Evolutionary conservation across 2,329 filamentous ascomycete species (phyloP).

Genomic region (Paecilomyces formosus): DNA sequence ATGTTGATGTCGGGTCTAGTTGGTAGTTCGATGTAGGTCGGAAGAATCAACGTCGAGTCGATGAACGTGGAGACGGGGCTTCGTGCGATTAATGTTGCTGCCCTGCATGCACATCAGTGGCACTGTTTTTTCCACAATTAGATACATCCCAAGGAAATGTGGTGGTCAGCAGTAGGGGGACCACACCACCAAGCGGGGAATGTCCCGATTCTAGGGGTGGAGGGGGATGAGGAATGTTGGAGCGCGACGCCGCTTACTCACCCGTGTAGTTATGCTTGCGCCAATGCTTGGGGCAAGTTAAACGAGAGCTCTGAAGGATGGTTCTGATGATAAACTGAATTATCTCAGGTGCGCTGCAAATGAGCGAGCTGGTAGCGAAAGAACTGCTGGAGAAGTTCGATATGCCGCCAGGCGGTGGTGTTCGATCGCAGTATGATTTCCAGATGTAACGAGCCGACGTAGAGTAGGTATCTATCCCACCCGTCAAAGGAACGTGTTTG

Average conservation of each 20-base stretch:
- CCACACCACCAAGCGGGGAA: slow-evolving; percentile 12
- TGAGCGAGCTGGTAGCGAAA: not conserved
- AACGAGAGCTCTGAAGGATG: not conserved
- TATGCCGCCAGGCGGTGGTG: not conserved
- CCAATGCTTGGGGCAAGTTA: not conserved
- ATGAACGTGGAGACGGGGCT: not conserved
- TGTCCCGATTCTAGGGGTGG: slow-evolving; percentile 16
- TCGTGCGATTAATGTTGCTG: not conserved
- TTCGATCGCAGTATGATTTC: not conserved
- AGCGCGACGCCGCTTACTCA: not conserved
- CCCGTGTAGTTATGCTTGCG: not conserved
- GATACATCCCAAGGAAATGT: slow-evolving; percentile 3
- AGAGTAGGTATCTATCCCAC: not conserved
- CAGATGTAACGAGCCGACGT: not conserved
- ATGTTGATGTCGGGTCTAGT: not conserved
- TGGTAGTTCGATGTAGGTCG: not conserved
- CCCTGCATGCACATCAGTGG: not conserved
- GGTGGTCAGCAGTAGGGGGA: not conserved
- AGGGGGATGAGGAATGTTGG: slow-evolving; percentile 8
- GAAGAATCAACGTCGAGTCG: not conserved
- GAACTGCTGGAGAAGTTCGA: not conserved
- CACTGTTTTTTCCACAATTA: slow-evolving; percentile 3
- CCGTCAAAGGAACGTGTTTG: not conserved
- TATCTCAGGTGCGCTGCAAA: not conserved
- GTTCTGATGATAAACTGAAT: not conserved